These are phyloP conservation scores for Backusella luteola DNA, from an alignment of 192 early-diverging fungal genomes.

Conservation along the genomic window DNA sequence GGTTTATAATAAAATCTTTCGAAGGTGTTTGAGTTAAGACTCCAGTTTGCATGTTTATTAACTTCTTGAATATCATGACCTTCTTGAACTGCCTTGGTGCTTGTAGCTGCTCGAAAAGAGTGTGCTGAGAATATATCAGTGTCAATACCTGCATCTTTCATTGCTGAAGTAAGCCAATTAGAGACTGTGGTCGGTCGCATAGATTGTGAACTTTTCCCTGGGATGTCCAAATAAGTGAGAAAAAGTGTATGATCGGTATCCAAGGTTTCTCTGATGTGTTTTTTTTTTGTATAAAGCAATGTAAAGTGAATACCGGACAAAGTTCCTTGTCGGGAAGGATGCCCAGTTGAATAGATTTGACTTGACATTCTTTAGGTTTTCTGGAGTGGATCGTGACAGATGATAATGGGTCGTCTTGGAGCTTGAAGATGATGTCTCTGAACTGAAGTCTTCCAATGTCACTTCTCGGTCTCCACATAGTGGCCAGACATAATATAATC, in stretches of 20 bases:
- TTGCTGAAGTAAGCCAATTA: constrained; percentile 1
- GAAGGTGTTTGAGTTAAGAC: too few relatives aligned
- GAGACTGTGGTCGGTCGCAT: neutral
- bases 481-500: neutral
- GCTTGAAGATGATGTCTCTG: neutral
- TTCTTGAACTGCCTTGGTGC: neutral
- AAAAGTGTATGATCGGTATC: neutral
- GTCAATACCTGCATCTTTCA: neutral
- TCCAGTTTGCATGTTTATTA: neutral
- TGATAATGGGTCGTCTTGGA: neutral
- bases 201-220: neutral
- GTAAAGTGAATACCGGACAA: neutral
- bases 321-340: neutral
- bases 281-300: neutral
- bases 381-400: neutral
- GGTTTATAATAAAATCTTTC: too few relatives aligned
- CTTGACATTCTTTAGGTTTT: neutral
- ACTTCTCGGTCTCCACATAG: constrained; percentile 1
- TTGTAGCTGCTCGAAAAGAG: neutral
- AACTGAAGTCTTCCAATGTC: neutral
- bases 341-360: neutral
- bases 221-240: neutral
- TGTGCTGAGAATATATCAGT: neutral
- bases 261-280: neutral
- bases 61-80: neutral